These are phyloP conservation scores for Hyphopichia pseudoburtonii DNA, from an alignment of 1,139 yeast genomes.

Conservation along the genomic window DNA sequence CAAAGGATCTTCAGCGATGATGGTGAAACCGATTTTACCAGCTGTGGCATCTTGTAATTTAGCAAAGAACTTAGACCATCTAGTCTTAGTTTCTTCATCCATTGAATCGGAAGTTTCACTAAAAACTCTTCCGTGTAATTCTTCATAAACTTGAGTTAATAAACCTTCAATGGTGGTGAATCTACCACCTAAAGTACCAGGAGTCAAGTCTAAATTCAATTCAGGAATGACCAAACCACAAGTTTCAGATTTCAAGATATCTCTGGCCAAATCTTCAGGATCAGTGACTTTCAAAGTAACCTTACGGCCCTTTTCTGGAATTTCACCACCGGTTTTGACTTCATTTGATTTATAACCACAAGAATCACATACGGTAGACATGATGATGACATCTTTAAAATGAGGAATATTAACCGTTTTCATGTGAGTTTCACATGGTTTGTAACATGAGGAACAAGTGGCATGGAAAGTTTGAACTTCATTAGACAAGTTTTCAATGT, in stretches of 20 bases:
- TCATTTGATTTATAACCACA: conserved; percentile 98
- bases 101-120: conserved; percentile 88
- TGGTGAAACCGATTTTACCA: conserved; percentile 82
- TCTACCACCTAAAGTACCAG: conserved; percentile 97
- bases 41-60: conserved; percentile 76
- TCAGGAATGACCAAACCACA: conserved; percentile 88
- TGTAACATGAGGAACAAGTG: conserved; percentile 86
- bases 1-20: conserved; percentile 89
- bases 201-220: conserved; percentile 83
- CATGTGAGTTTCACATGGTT: conserved; percentile 90
- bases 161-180: conserved; percentile 97
- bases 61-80: conserved; percentile 82
- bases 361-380: conserved; percentile 89
- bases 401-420: conserved; percentile 96
- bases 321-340: conserved; percentile 97
- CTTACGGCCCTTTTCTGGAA: conserved; percentile 81
- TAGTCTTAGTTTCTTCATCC: conserved; percentile 70
- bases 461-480: conserved; percentile 95
- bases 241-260: conserved; percentile 90
- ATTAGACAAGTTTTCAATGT: conserved; percentile 78
- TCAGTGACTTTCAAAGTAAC: conserved; percentile 79
- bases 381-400: conserved; percentile 93
- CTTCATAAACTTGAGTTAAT: conserved; percentile 84
- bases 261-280: conserved; percentile 92
- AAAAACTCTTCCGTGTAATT: conserved; percentile 81